Base-by-base conservation (phyloP, 345 rosid species). In the Gossypium anomalum region DNA sequence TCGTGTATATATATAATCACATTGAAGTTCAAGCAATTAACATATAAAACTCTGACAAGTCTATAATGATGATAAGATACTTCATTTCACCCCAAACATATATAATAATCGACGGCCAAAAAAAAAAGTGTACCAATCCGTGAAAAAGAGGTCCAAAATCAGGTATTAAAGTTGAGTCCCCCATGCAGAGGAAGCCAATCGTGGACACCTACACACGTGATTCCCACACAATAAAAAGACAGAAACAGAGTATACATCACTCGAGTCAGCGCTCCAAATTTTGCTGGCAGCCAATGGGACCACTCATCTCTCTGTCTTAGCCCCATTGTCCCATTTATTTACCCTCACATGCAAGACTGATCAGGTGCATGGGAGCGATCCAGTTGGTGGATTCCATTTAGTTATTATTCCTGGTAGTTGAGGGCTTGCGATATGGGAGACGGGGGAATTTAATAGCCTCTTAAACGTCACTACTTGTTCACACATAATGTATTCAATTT, bases 331-430 rank as follows among this genome's bases (percentile, higher is more conserved):
- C 68, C 77, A 80, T 80, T 85, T 77, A 82, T 64, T 34, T 79
- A 69, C 23, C 71, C 29, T 75, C 87, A 80, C 87, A 65, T 79
- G 84, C 75, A 27, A 71, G 51, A n/a, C 59, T 8, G 56, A 14
- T 49, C 23, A 17, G 49, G 45, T 64, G 58, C 20, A 65, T 34
- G 47, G 23, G 10, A 2, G 45, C 23, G 17, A 10, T n/a, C 60
- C 12, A 10, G 25, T 51, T 52, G 60, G 72, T 27, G 23, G 52
- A 25, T 34, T 47, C 23, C 19, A 57, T 2, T 77, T 55, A 72
- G 63, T 77, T 43, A 79, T 76, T 77, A 79, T 76, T 77, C 61
- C 0, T 8, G 53, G 66, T 64, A 0, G 81, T 65, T 82, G 82
- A 67, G 60, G 69, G 1, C 58, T 41, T 34, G 25, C 10, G 60